Base-by-base conservation (phyloP, 352 stramenopile species). In the Pythium scleroteichum region DNA sequence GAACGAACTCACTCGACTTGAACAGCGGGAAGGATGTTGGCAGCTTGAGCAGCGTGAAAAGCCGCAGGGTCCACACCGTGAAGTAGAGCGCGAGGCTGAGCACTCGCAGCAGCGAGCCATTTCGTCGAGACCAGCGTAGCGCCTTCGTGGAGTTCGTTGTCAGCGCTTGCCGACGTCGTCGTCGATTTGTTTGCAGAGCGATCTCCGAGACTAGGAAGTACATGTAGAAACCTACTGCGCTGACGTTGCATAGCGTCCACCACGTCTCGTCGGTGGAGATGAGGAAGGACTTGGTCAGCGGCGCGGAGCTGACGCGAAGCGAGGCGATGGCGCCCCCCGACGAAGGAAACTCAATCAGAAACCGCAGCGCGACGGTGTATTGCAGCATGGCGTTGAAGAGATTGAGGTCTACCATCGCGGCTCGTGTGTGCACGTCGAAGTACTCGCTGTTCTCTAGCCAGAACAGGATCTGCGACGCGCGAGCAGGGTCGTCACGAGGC, bases 141-240 rank as follows among this genome's bases (percentile, higher is more conserved):
- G 64, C 61, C 16, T 52, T 66, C 35, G 35, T 35, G 22, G 56
- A 39, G 17, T 10, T 39, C 5, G 23, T 33, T 13, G 45, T 3
- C 8, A 63, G 47, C 10, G 40, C 50, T 1, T 46, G 56, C 29
- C 52, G 49, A 9, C 72, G 66, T 17, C 71, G 65, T 2, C 58
- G 54, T 12, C 72, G 67, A 3, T 53, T 63, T 3, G 68, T 63
- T 10, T 73, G 63, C 12, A 68, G 59, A 1, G 78, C 53, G 14
- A 80, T 54, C 52, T 84, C 75, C n/a, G 74, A 70, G 12, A 73
- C 13, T 19, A 87, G 64, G 24, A 84, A 84, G 47, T 73, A 78
- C 20, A 39, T 47, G 55, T 84, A 84, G 59, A 87, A 81, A 9
- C 64, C 4, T 6, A 79, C 65, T 12, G 79, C 65, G 13, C 60